Conservation (phyloP, 495 filamentous ascomycete genomes). For the Poronia punctata region DNA sequence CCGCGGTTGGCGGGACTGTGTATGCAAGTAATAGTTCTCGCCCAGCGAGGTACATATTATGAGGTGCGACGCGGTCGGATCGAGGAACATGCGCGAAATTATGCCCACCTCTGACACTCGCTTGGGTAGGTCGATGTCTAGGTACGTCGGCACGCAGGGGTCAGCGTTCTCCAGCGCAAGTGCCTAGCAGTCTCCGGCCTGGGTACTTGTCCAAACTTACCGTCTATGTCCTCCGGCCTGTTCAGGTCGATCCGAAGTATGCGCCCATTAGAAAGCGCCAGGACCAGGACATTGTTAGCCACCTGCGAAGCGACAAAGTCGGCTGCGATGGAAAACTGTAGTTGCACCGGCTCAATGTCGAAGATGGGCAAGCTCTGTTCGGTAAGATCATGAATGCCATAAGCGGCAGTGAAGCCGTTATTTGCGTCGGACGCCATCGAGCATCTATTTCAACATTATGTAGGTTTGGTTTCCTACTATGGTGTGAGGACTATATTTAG, state of each 20-base stretch:
- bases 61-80: constrained; percentile 90
- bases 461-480: too few species aligned
- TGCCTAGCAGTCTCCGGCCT: background rate
- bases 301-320: constrained; percentile 96
- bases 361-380: constrained; percentile 76
- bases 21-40: constrained; percentile 97
- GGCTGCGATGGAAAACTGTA: constrained; percentile 83
- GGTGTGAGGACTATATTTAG: too few species aligned
- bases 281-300: constrained; percentile 90
- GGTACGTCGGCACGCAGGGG: constrained; percentile 3
- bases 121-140: constrained; percentile 97
- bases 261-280: constrained; percentile 80
- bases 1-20: constrained; percentile 82
- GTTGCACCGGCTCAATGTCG: constrained; percentile 81
- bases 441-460: constrained; percentile 18
- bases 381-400: constrained; percentile 48
- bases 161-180: constrained; percentile 3
- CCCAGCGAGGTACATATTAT: constrained; percentile 84
- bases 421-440: constrained; percentile 42
- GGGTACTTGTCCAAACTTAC: constrained; percentile 37
- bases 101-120: constrained; percentile 83
- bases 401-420: constrained; percentile 44
- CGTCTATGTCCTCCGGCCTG: constrained; percentile 89
- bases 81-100: constrained; percentile 92
- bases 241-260: constrained; percentile 93